Evolutionary conservation across 495 filamentous ascomycete species (phyloP).

Genomic region (Aspergillus cristatus): DNA sequence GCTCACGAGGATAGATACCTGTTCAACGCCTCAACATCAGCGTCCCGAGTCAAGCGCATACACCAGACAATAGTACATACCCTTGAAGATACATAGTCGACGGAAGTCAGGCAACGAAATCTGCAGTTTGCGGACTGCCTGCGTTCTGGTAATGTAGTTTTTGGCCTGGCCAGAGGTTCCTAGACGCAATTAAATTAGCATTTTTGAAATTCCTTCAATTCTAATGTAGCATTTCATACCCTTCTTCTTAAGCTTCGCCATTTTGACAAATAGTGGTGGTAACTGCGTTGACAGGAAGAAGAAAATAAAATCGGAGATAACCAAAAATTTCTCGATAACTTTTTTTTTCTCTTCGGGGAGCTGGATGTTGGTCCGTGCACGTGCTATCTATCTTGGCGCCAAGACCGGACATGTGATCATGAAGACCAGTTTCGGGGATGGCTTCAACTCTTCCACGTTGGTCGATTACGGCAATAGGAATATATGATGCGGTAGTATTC

Average conservation of each 20-base stretch:
- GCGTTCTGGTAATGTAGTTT: constrained; percentile 95
- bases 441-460: no score
- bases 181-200: constrained; percentile 22
- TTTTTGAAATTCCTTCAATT: constrained; percentile 3
- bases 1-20: constrained; percentile 96
- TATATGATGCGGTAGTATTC: no score
- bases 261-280: constrained; percentile 26
- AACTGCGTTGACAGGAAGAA: constrained; percentile 17
- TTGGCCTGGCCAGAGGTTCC: constrained; percentile 87
- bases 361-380: constrained; percentile 32
- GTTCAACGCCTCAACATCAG: constrained; percentile 7
- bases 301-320: constrained; percentile 8
- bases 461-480: no score
- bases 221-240: constrained; percentile 33
- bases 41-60: neutral
- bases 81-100: constrained; percentile 97
- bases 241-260: constrained; percentile 92
- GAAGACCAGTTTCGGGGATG: no score
- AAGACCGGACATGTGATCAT: no score
- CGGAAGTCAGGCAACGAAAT: constrained; percentile 95
- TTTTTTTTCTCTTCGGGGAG: constrained; percentile 23
- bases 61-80: constrained; percentile 25
- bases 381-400: constrained; percentile 22
- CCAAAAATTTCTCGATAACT: constrained; percentile 28
- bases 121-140: constrained; percentile 94